A percentile compares a stretch with the other conserved stretches of the same genome.
phyloP scores from a whole-genome alignment of 1,284 basidiomycete genomes.

The Thecaphora thlaspeos region DNA sequence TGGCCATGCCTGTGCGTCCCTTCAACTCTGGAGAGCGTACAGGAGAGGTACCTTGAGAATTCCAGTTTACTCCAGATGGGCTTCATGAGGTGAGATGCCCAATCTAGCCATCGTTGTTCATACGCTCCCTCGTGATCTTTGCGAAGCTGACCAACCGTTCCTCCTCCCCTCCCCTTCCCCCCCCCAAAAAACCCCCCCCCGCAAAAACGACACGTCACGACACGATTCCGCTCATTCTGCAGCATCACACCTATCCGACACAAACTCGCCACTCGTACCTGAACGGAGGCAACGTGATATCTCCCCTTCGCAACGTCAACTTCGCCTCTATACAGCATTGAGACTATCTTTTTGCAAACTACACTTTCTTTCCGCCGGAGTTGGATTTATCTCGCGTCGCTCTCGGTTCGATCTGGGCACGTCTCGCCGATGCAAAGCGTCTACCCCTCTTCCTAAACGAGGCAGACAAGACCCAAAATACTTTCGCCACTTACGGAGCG shows the following conservation, averaged over 20 bases:
- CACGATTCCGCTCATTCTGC: conserved; percentile 10
- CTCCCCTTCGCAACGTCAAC: conserved; percentile 9
- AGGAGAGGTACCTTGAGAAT: too few species aligned
- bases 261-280: conserved; percentile 16
- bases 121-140: too few species aligned
- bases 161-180: too few species aligned
- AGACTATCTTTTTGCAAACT: conserved; percentile 1
- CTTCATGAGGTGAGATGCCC: too few species aligned
- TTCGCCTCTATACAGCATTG: conserved; percentile 15
- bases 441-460: conserved; percentile 44
- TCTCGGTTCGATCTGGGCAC: background rate
- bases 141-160: too few species aligned
- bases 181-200: too few species aligned
- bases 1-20: too few species aligned
- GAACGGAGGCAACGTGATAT: conserved; percentile 26
- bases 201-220: too few species aligned
- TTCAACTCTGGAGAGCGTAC: too few species aligned
- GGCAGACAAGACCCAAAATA: conserved; percentile 17
- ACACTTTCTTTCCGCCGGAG: conserved; percentile 8
- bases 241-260: conserved; percentile 24
- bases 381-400: conserved; percentile 6
- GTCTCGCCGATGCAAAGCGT: background rate
- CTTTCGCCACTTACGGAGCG: conserved; percentile 23
- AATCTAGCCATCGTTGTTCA: too few species aligned
- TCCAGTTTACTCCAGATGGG: too few species aligned